Conservation (phyloP, 2,329 filamentous ascomycete genomes). For the Colletotrichum neosansevieriae region DNA sequence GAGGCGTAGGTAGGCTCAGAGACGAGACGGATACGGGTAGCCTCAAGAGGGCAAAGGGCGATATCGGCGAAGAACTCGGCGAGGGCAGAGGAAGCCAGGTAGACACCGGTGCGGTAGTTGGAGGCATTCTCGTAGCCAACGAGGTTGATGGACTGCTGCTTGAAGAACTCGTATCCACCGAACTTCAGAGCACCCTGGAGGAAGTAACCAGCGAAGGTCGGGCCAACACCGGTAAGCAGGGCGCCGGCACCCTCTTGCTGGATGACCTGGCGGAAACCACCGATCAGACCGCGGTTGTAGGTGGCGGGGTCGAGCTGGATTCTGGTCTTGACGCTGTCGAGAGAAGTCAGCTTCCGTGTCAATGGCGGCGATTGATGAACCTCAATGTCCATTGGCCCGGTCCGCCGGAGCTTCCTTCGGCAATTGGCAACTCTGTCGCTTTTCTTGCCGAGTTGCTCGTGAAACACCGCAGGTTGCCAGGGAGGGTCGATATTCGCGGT, state of each 20-base stretch:
- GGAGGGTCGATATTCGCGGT: not conserved
- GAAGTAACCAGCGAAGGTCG: constrained; percentile 92
- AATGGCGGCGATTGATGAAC: too few species aligned
- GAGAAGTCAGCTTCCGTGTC: constrained; percentile 11
- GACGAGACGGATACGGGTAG: constrained; percentile 93
- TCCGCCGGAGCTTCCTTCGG: constrained; percentile 1
- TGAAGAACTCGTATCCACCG: constrained; percentile 96
- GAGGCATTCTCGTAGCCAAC: constrained; percentile 82
- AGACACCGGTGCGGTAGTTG: constrained; percentile 85
- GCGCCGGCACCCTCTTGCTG: constrained; percentile 86
- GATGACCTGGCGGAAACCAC: constrained; percentile 88
- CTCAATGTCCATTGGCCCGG: not conserved
- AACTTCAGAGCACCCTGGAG: constrained; percentile 94
- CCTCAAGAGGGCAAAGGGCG: constrained; percentile 91
- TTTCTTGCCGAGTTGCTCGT: constrained; percentile 3
- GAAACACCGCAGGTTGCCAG: constrained; percentile 11
- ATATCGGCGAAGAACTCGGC: constrained; percentile 81
- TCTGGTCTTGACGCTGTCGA: constrained; percentile 87
- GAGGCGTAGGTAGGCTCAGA: constrained; percentile 87
- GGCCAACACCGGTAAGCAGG: constrained; percentile 86
- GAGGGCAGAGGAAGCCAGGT: constrained; percentile 76
- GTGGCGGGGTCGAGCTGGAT: constrained; percentile 92
- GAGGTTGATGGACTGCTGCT: constrained; percentile 86
- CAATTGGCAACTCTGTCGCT: not conserved
- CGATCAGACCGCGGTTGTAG: constrained; percentile 90